Conservation (phyloP, 192 early-diverging fungal genomes). For the Lobosporangium transversale region DNA sequence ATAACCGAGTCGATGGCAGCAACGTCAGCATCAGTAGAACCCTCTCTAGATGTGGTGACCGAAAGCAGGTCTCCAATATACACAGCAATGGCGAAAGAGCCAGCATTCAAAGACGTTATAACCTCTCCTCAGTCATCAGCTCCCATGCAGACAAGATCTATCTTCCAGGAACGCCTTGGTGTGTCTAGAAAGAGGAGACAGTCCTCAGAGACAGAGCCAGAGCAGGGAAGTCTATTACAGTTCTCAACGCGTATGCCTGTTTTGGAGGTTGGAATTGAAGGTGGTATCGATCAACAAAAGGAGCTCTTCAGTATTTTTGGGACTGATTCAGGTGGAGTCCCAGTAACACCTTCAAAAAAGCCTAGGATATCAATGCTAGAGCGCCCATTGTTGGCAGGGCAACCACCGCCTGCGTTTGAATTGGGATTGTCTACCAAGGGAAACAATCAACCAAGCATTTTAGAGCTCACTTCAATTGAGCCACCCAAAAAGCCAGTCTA, state of each 20-base stretch:
- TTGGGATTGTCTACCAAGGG: slow-evolving; percentile 5
- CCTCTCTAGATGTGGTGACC: too few relatives aligned
- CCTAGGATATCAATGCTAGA: neutral
- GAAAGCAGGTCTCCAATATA: neutral
- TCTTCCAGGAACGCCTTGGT: slow-evolving; percentile 14
- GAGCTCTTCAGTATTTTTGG: neutral
- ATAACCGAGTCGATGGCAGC: too few relatives aligned
- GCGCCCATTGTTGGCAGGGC: too few relatives aligned
- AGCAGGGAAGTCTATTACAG: too few relatives aligned
- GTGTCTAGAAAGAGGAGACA: slow-evolving; percentile 34
- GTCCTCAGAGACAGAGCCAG: slow-evolving; percentile 29
- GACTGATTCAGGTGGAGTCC: neutral
- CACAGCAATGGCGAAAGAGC: neutral
- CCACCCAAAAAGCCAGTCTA: too few relatives aligned
- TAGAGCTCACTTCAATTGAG: neutral
- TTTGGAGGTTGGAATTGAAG: too few relatives aligned
- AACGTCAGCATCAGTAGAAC: too few relatives aligned
- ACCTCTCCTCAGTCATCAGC: neutral
- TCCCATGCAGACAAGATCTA: neutral
- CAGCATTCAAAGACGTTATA: too few relatives aligned
- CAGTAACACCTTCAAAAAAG: neutral
- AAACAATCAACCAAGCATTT: neutral
- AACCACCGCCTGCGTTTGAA: too few relatives aligned
- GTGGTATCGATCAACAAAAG: neutral
- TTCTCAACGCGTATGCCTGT: too few relatives aligned